Conservation (phyloP, 768 basidiomycete species). For the Phlegmacium glaucopus region DNA sequence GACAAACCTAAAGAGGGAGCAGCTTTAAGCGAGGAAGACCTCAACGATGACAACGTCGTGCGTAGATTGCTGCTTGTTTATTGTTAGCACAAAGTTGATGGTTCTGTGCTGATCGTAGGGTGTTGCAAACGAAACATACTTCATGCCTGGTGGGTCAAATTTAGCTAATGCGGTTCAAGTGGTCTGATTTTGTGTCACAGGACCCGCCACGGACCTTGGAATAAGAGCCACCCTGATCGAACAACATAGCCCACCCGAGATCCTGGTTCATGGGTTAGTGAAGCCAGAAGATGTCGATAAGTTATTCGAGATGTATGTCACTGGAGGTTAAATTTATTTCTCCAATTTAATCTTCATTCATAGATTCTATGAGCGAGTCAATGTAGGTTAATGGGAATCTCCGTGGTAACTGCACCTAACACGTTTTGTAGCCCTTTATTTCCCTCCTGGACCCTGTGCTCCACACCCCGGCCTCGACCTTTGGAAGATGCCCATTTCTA, state of each 20-base stretch:
- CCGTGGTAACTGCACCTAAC: conserved; percentile 6
- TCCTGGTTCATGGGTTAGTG: conserved; percentile 76
- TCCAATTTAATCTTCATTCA: not conserved
- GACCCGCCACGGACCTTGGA: conserved; percentile 68
- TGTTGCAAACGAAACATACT: conserved; percentile 77
- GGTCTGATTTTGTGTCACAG: conserved; percentile 26
- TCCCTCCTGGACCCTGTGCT: conserved; percentile 78
- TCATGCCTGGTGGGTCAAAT: conserved; percentile 60
- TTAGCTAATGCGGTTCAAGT: conserved; percentile 1
- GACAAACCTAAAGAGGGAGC: conserved; percentile 30
- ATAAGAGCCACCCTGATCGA: conserved; percentile 73
- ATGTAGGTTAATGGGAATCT: conserved; percentile 41
- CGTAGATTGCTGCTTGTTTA: conserved; percentile 22
- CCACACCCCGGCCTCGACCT: conserved; percentile 77
- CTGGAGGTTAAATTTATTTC: not conserved
- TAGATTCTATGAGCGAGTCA: conserved; percentile 70
- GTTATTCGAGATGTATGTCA: conserved; percentile 76
- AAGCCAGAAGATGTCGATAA: conserved; percentile 76
- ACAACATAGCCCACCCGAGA: conserved; percentile 77
- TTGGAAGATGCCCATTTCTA: conserved; percentile 83
- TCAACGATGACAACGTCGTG: conserved; percentile 65
- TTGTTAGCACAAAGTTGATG: not conserved
- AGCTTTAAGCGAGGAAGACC: conserved; percentile 34
- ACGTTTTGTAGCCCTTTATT: conserved; percentile 50
- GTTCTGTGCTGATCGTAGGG: conserved; percentile 42